Conservation (phyloP, 2,329 filamentous ascomycete species). For the Pseudogymnoascus sp. region DNA sequence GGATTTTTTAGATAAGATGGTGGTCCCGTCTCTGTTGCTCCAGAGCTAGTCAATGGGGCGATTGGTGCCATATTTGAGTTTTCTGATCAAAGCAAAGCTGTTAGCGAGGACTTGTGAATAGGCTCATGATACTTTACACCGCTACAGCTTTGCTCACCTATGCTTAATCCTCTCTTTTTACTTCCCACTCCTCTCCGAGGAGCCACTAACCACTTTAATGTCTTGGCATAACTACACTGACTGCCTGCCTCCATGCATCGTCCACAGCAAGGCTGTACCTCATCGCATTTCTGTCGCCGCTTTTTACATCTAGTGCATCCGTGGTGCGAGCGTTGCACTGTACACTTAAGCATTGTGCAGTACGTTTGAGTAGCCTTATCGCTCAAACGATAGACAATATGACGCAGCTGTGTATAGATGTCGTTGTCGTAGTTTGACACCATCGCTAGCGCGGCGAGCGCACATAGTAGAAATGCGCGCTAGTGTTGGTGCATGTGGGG, state of each 20-base stretch:
- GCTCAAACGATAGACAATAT: neutral
- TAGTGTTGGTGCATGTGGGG: neutral
- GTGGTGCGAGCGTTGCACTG: constrained; percentile 28
- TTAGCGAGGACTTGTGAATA: neutral
- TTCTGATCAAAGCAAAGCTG: neutral
- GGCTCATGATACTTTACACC: neutral
- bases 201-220: constrained; percentile 35
- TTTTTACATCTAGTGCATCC: constrained; percentile 37
- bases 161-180: constrained; percentile 28
- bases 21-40: neutral
- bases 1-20: constrained; percentile 2
- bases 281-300: constrained; percentile 38
- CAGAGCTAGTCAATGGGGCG: neutral
- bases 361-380: neutral
- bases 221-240: constrained; percentile 33
- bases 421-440: neutral
- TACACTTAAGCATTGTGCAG: neutral
- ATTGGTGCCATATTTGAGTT: neutral
- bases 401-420: neutral
- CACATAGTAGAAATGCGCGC: neutral
- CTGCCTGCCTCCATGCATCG: constrained; percentile 29
- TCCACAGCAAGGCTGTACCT: constrained; percentile 32
- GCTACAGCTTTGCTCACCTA: constrained; percentile 31
- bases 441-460: neutral
- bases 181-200: constrained; percentile 32